A percentile compares a stretch with the other conserved stretches of the same genome.
Conservation (phyloP, 2,329 filamentous ascomycete genomes). For the Alternaria brassicae region DNA sequence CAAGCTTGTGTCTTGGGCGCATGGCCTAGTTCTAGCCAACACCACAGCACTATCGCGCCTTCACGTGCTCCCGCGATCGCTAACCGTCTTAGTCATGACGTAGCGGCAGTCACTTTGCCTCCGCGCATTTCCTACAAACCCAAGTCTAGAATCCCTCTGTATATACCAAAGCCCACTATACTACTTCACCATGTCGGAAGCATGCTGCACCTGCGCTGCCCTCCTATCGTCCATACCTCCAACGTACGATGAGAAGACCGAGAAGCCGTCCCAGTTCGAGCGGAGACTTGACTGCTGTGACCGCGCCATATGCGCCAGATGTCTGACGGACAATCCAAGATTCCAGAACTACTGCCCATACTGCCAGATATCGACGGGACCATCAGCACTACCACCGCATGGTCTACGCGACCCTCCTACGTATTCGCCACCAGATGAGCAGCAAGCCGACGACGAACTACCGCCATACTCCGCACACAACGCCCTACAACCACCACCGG, state of each 20-base stretch:
- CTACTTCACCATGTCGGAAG: constrained; percentile 45
- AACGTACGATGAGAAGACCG: constrained; percentile 61
- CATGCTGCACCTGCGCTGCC: constrained; percentile 75
- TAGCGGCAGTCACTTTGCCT: constrained; percentile 32
- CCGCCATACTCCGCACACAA: constrained; percentile 55
- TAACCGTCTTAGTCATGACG: constrained; percentile 45
- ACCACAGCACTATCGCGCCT: constrained; percentile 2
- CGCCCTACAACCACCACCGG: constrained; percentile 29
- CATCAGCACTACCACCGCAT: constrained; percentile 65
- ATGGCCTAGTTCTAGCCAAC: not conserved
- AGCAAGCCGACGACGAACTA: constrained; percentile 46
- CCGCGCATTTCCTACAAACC: constrained; percentile 9
- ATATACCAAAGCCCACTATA: not conserved
- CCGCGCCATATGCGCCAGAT: constrained; percentile 74
- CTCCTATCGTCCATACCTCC: constrained; percentile 64
- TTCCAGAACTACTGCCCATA: constrained; percentile 75
- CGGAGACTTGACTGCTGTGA: constrained; percentile 72
- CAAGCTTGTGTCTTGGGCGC: not conserved
- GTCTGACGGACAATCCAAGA: constrained; percentile 72
- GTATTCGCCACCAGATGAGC: constrained; percentile 59
- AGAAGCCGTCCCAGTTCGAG: constrained; percentile 67
- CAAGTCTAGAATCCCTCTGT: not conserved
- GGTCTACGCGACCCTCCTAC: constrained; percentile 73
- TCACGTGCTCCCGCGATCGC: constrained; percentile 35
- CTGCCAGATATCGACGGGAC: constrained; percentile 73